Evolutionary conservation across 176 grass and related monocot genomes (phyloP), one percentile per base, ranked within the genome.

Genomic region (Elaeis guineensis): DNA sequence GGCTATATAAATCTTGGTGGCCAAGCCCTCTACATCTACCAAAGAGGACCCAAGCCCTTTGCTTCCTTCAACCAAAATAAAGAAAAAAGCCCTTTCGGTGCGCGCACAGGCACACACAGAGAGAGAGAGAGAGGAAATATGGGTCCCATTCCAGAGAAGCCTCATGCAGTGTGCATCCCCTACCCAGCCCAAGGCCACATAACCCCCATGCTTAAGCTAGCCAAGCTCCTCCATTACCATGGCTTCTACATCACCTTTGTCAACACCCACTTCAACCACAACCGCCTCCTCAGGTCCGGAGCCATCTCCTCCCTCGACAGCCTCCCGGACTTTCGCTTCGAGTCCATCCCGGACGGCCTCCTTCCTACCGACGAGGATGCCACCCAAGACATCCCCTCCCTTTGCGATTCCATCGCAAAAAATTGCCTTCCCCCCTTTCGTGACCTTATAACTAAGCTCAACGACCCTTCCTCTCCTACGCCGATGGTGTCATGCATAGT

Each of bases 251-350:
- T 63, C 8, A 63, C 61, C 61, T 63, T 63, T 39, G 32, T 63
- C n/a, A 63, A 63, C 61, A 63, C 61, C 35, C 9, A 63, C 8
- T 63, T 49, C 61, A 63, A 63, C 61, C 61, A 63, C 19, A 63
- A 49, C 8, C 61, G 61, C 19, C 61, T 63, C 61, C 30, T 63
- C 19, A 32, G n/a, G n/a, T 63, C 61, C 61, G 48, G 49, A 44
- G 60, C 60, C n/a, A n/a, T 62, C 60, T 62, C 60, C 18, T 21
- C n/a, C 30, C 29, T 19, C 18, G 30, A 21, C 60, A 6, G 7
- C 30, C 32, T 62, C 2, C 60, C 60, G 1, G 60, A 62, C 32
- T 62, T 62, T 32, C 60, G 60, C 60, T 62, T 62, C 60, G 60
- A 62, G 29, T 21, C 30, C n/a, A 62, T 62, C 18, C 60, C 60